A percentile compares a stretch with the other conserved stretches of the same genome.
Evolutionary conservation across 2,329 filamentous ascomycete species (phyloP).

Genomic region (Cercospora zeina): DNA sequence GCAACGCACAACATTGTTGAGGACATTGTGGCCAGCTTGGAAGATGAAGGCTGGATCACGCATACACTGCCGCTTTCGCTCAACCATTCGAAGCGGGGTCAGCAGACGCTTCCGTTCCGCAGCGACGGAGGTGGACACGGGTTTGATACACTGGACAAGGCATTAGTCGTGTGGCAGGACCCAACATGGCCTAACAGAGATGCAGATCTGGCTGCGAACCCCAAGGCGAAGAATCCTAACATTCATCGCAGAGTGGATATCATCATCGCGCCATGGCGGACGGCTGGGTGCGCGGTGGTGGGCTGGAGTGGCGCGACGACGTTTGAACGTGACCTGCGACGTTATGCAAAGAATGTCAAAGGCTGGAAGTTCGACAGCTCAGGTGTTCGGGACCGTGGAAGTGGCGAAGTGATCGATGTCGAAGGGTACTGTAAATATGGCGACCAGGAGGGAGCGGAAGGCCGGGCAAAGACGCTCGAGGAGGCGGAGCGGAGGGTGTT

Average conservation of each 20-base stretch:
- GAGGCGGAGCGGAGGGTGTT: slow-evolving; percentile 81
- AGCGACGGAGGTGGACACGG: slow-evolving; percentile 54
- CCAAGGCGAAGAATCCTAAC: slow-evolving; percentile 63
- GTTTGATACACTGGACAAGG: slow-evolving; percentile 89
- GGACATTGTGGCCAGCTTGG: slow-evolving; percentile 69
- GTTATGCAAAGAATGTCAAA: slow-evolving; percentile 72
- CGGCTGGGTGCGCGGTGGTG: slow-evolving; percentile 80
- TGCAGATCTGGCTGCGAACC: slow-evolving; percentile 40
- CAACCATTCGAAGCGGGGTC: slow-evolving; percentile 70
- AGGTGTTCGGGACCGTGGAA: slow-evolving; percentile 68
- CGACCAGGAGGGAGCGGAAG: slow-evolving; percentile 41
- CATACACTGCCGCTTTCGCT: slow-evolving; percentile 74
- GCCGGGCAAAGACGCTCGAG: slow-evolving; percentile 56
- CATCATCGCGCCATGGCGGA: slow-evolving; percentile 84
- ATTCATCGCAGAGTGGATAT: slow-evolving; percentile 87
- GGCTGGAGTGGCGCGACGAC: slow-evolving; percentile 85
- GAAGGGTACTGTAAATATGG: slow-evolving; percentile 78
- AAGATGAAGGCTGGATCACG: slow-evolving; percentile 70
- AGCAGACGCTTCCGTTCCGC: slow-evolving; percentile 61
- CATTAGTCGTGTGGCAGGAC: slow-evolving; percentile 87
- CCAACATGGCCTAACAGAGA: slow-evolving; percentile 50
- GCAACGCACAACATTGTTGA: slow-evolving; percentile 70
- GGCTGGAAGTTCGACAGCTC: slow-evolving; percentile 88
- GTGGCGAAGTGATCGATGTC: slow-evolving; percentile 72
- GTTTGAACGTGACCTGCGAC: slow-evolving; percentile 80